Evolutionary conservation across 2,329 filamentous ascomycete species (phyloP).

Genomic region (Fusarium heterosporum): DNA sequence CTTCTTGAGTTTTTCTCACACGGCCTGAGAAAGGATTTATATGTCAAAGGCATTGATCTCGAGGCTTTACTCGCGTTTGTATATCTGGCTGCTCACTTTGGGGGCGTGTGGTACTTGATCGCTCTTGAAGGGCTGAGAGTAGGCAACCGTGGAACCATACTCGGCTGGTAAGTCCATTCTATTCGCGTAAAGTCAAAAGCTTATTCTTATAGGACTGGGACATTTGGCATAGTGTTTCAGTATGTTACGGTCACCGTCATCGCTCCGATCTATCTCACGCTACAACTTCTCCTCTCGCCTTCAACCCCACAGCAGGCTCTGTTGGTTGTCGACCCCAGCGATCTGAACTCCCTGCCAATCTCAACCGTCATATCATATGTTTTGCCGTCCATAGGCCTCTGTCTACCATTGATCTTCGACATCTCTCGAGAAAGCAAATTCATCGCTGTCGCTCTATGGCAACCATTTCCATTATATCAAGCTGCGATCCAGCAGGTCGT

Average conservation of each 20-base stretch:
- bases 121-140: conserved; percentile 34
- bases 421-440: conserved; percentile 17
- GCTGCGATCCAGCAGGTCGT: conserved; percentile 1
- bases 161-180: conserved; percentile 26
- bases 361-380: conserved; percentile 35
- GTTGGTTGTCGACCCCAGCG: conserved; percentile 25
- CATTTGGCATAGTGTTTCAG: conserved; percentile 38
- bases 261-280: conserved; percentile 34
- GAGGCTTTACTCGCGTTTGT: conserved; percentile 34
- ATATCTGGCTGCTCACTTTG: conserved; percentile 40
- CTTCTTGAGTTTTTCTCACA: conserved; percentile 40
- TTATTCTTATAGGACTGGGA: conserved; percentile 22
- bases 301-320: not conserved
- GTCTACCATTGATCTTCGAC: conserved; percentile 20
- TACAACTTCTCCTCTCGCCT: conserved; percentile 34
- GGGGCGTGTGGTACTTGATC: conserved; percentile 39
- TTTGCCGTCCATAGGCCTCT: conserved; percentile 27
- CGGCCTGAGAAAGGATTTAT: conserved; percentile 16
- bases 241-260: conserved; percentile 37
- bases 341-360: conserved; percentile 25
- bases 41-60: conserved; percentile 1
- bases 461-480: conserved; percentile 39
- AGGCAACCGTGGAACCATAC: conserved; percentile 22
- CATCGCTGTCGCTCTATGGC: conserved; percentile 32
- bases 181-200: too few relatives aligned